Evolutionary conservation across 1,284 basidiomycete genomes (phyloP).

Genomic region (Ustilago tritici): DNA sequence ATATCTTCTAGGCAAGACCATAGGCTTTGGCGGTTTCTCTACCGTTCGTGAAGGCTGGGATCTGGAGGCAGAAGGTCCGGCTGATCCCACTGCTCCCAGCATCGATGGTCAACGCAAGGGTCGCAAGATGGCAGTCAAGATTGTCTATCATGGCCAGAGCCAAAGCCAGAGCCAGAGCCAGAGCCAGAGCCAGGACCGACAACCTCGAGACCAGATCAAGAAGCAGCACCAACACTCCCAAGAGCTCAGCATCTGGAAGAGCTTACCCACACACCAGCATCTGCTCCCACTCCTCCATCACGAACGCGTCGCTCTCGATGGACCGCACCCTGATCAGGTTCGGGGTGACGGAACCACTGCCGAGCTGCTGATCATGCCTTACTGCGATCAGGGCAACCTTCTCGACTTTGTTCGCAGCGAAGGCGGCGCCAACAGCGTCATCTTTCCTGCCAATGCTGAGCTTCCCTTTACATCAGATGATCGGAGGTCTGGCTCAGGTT

Average conservation of each 20-base stretch:
- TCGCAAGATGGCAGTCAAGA: conserved; percentile 58
- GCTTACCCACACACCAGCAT: conserved; percentile 53
- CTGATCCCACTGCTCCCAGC: conserved; percentile 31
- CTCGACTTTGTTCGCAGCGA: conserved; percentile 59
- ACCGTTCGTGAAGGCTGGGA: conserved; percentile 77
- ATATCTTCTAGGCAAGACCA: conserved; percentile 82
- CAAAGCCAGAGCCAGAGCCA: conserved; percentile 2
- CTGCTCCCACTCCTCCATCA: conserved; percentile 59
- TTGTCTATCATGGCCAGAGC: conserved; percentile 43
- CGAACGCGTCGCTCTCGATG: conserved; percentile 39
- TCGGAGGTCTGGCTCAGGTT: conserved; percentile 30
- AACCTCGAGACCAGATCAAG: conserved; percentile 4
- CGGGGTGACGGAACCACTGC: conserved; percentile 9
- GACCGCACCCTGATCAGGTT: background rate
- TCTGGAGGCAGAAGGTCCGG: conserved; percentile 29
- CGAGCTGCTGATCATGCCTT: conserved; percentile 62
- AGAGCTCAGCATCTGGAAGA: conserved; percentile 58
- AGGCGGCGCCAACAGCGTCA: conserved; percentile 28
- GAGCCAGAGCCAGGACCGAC: conserved; percentile 14
- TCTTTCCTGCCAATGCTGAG: conserved; percentile 16
- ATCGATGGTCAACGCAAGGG: conserved; percentile 34
- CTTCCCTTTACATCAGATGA: conserved; percentile 24
- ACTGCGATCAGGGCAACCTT: conserved; percentile 57
- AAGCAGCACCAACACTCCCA: conserved; percentile 24
- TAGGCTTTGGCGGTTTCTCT: conserved; percentile 89